Base-by-base conservation (phyloP, 192 early-diverging fungal genomes). In the Thoreauomyces humboldtii region DNA sequence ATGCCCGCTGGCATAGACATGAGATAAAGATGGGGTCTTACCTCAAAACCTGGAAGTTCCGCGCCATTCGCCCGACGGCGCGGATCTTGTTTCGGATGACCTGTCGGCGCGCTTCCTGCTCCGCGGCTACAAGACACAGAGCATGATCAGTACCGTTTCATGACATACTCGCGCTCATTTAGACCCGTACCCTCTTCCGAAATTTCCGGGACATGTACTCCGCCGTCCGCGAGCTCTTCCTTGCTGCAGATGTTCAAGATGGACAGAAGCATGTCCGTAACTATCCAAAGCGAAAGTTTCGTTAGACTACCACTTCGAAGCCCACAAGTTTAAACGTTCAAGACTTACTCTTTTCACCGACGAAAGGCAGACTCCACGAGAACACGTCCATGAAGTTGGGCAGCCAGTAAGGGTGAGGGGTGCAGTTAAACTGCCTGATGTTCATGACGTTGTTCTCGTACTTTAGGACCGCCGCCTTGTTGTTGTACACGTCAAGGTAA, bases 361-460 rank as follows among this genome's bases (percentile, higher is more conserved):
- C 92, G 81, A 98, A 98, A 5, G 95, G 95, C 60, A 98, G 73
- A 29, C 91, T 92, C 94, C 96, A 98, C 21, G 92, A 92, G 69
- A 98, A 96, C 4, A 96, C 94, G 67, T 98, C 96, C 93, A 98
- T 95, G 65, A 98, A 98, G 77, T 98, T 96, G 29, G 94, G 96
- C 59, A 98, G 73, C 94, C 94, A 96, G 78, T 98, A 98, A 37
- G 96, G 93, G 67, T 98, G 94, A 32, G 96, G 92, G 19, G 92
- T 93, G 69, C 87, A 91, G 74, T 93, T 93, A 67, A 88, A 92
- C 73, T 97, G 93, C 43, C 96, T 87, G 74, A 98, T 98, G 81
- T 98, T 98, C 93, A 98, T 95, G 32, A 98, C 92, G 60, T 98
- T 98, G 79, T 96, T 94, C 75, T 98, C 95, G 72, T 98, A 98